phyloP scores from a whole-genome alignment of 2,329 filamentous ascomycete genomes.

The Phaeosphaeria sp. region DNA sequence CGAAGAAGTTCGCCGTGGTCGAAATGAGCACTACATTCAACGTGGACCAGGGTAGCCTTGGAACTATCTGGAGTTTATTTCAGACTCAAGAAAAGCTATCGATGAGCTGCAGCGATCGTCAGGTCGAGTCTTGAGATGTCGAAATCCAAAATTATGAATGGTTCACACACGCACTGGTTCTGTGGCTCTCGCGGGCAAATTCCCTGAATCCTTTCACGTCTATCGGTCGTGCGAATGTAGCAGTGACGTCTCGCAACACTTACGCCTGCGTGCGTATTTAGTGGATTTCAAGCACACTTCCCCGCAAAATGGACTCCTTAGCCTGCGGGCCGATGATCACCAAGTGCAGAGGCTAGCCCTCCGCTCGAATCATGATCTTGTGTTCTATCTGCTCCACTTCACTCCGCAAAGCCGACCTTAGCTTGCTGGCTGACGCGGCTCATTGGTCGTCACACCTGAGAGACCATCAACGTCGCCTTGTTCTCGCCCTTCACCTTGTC shows the following conservation, averaged over 20 bases:
- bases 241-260: constrained; percentile 26
- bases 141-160: not conserved
- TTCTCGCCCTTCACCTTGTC: constrained; percentile 2
- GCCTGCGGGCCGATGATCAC: constrained; percentile 27
- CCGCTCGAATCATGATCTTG: constrained; percentile 27
- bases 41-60: not conserved
- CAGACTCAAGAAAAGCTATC: not conserved
- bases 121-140: not conserved
- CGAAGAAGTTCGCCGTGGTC: not conserved
- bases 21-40: not conserved
- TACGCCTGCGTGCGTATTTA: not conserved
- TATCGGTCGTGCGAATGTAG: constrained; percentile 4
- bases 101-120: not conserved
- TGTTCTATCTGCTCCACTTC: constrained; percentile 29
- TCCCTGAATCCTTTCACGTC: too few species aligned
- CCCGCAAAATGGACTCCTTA: constrained; percentile 38
- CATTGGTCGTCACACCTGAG: constrained; percentile 6
- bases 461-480: constrained; percentile 5
- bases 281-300: constrained; percentile 29
- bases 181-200: not conserved
- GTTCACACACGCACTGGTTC: not conserved
- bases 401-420: constrained; percentile 33
- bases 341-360: constrained; percentile 28
- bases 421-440: constrained; percentile 1
- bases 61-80: not conserved